A percentile compares a stretch with the other conserved stretches of the same genome.
phyloP scores from a whole-genome alignment of 2,329 filamentous ascomycete genomes.

The Acephala macrosclerotiorum region DNA sequence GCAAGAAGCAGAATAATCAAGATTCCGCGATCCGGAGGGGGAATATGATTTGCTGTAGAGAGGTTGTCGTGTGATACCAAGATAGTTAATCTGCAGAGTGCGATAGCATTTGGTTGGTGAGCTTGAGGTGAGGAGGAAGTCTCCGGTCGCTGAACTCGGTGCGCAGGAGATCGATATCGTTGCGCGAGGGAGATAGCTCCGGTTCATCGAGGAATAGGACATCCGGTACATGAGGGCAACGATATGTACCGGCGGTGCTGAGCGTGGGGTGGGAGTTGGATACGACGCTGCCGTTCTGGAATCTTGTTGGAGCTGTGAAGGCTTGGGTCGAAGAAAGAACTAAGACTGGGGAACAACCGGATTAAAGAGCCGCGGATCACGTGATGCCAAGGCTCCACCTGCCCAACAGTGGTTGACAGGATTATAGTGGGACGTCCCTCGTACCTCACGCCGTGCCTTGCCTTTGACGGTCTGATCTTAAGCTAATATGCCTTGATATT shows the following conservation, averaged over 20 bases:
- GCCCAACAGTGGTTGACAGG: background rate
- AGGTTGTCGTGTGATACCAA: background rate
- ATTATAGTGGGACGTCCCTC: too few relatives aligned
- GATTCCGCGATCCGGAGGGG: background rate
- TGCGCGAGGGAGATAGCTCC: background rate
- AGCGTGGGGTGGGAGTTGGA: background rate
- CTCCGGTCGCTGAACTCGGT: background rate
- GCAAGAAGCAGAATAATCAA: background rate
- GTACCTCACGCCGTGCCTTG: too few relatives aligned
- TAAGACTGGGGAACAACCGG: background rate
- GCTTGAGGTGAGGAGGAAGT: background rate
- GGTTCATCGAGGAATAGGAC: background rate
- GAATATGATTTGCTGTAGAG: background rate
- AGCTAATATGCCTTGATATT: too few relatives aligned
- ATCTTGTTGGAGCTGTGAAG: background rate
- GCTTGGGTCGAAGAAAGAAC: background rate
- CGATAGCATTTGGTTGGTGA: background rate
- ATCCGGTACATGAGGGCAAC: background rate
- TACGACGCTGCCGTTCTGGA: background rate
- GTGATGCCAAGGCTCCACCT: background rate
- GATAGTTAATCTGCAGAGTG: background rate
- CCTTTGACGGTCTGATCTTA: too few relatives aligned
- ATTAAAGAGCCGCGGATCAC: background rate
- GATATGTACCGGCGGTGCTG: background rate
- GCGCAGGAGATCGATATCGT: background rate